Evolutionary conservation across 176 grass and related monocot genomes (phyloP).

Genomic region (bread wheat (Triticum aestivum)): IWGSC_CS_RefSeq_v2.1 NC_057794.1:393544677-393545176

Average conservation of each 20-base stretch:
- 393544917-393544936: background rate
- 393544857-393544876: background rate
- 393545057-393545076: background rate
- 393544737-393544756: constrained; percentile 22
- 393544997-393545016: background rate
- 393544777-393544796: background rate
- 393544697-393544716: constrained; percentile 8
- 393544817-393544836: background rate
- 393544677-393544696: background rate
- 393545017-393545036: constrained; percentile 22
- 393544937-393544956: background rate
- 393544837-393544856: background rate
- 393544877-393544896: background rate
- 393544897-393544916: background rate
- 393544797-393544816: background rate
- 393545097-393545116: background rate
- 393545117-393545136: constrained; percentile 3
- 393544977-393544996: background rate
- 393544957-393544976: background rate
- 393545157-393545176: too few species aligned
- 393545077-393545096: background rate
- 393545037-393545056: constrained; percentile 15
- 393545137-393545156: constrained; percentile 7
- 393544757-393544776: background rate
- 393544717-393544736: constrained; percentile 30